A percentile compares a stretch with the other conserved stretches of the same genome.
These are phyloP conservation scores for Calonectria crousiana DNA, from an alignment of 2,329 filamentous ascomycete species.

Conservation along the genomic window DNA sequence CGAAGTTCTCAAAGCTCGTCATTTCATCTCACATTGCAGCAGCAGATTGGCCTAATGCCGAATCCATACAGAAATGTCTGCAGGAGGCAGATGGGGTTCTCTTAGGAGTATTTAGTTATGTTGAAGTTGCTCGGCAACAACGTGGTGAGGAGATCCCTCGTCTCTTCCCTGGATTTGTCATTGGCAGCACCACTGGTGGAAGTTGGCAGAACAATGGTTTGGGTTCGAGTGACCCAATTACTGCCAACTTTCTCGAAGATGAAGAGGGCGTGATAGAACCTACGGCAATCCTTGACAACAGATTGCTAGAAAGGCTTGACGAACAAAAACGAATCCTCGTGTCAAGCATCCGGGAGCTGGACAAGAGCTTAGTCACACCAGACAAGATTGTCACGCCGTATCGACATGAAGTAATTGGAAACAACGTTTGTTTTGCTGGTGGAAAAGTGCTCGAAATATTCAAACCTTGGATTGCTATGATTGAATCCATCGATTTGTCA, in stretches of 20 bases:
- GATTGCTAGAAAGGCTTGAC: conserved; percentile 84
- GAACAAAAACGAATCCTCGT: conserved; percentile 87
- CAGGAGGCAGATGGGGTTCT: conserved; percentile 98
- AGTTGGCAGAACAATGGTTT: conserved; percentile 85
- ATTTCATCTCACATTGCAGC: conserved; percentile 98
- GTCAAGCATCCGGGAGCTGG: conserved; percentile 87
- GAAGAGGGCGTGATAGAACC: conserved; percentile 81
- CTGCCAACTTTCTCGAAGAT: conserved; percentile 89
- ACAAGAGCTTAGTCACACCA: conserved; percentile 81
- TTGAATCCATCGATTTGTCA: conserved; percentile 92
- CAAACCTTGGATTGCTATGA: conserved; percentile 87
- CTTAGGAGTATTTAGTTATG: conserved; percentile 93
- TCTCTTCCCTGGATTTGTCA: conserved; percentile 93
- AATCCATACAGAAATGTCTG: conserved; percentile 94
- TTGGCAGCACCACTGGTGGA: conserved; percentile 85
- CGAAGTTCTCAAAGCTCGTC: conserved; percentile 98
- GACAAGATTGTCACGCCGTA: conserved; percentile 86
- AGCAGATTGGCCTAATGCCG: conserved; percentile 93
- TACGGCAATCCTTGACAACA: conserved; percentile 78
- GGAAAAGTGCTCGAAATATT: conserved; percentile 88
- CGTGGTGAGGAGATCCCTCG: conserved; percentile 92
- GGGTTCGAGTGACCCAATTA: conserved; percentile 75
- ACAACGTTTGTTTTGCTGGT: conserved; percentile 83
- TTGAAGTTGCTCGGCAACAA: conserved; percentile 94
- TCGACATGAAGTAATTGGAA: conserved; percentile 83